Evolutionary conservation across 345 rosid genomes (phyloP).

Genomic region (Aethionema arabicum): DNA sequence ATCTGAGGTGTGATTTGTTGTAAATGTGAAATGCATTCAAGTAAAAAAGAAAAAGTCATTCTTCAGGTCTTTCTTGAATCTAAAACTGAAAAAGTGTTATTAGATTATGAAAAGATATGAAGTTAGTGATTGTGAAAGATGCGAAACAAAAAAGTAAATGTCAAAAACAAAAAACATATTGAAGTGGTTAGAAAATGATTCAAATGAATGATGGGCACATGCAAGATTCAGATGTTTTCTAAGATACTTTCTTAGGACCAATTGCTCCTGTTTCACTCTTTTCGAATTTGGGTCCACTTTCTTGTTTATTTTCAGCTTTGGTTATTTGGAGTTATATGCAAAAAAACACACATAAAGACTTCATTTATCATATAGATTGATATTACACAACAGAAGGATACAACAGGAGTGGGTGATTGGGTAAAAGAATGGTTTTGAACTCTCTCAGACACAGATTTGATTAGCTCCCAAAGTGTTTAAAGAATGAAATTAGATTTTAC

Average conservation of each 20-base stretch:
- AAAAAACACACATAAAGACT: too few species aligned
- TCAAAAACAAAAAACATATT: conserved; percentile 27
- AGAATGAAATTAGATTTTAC: conserved; percentile 32
- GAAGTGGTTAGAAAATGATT: conserved; percentile 35
- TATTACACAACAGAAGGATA: too few species aligned
- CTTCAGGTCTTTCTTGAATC: conserved; percentile 23
- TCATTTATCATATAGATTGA: too few species aligned
- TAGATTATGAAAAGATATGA: not conserved
- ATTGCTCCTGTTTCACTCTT: conserved; percentile 37
- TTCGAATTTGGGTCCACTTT: conserved; percentile 26
- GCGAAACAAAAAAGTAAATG: conserved; percentile 28
- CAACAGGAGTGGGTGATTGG: too few species aligned
- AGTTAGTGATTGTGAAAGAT: conserved; percentile 30
- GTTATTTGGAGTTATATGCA: not conserved
- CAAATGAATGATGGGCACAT: conserved; percentile 39
- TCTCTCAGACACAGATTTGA: conserved; percentile 16
- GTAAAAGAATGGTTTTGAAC: too few species aligned
- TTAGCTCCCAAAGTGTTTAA: conserved; percentile 21
- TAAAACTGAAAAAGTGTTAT: not conserved
- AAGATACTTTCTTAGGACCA: conserved; percentile 25
- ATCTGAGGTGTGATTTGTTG: conserved; percentile 12
- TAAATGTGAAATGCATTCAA: conserved; percentile 11
- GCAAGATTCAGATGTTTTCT: conserved; percentile 39
- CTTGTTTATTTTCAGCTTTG: conserved; percentile 1
- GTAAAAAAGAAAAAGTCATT: conserved; percentile 9